Evolutionary conservation across 306 rosid genomes (phyloP).

Genomic region (Dryas octopetala): DNA sequence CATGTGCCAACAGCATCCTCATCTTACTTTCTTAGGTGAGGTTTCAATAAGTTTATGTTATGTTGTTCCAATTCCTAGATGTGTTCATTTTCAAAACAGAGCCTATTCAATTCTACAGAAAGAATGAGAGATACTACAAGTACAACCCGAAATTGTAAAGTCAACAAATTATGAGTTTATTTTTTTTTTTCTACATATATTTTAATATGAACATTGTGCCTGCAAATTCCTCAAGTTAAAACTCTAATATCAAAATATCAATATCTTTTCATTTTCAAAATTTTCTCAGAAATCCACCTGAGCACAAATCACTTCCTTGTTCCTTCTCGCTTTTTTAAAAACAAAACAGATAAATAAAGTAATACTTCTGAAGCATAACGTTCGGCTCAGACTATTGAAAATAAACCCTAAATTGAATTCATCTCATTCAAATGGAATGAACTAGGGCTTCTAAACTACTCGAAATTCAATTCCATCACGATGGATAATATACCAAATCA

Average conservation of each 20-base stretch:
- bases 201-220: background rate
- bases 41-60: too few species aligned
- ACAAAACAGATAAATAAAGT: background rate
- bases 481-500: background rate
- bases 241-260: background rate
- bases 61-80: too few species aligned
- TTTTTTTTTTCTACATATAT: too few species aligned
- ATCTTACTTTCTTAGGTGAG: too few species aligned
- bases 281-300: background rate
- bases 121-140: background rate
- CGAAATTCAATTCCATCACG: background rate
- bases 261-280: background rate
- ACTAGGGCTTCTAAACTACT: background rate
- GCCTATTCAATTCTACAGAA: background rate
- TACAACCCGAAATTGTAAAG: background rate
- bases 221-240: background rate
- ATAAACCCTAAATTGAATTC: slow-evolving; percentile 24
- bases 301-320: background rate
- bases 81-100: background rate
- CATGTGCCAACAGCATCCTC: too few species aligned
- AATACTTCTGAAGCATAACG: background rate
- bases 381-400: background rate
- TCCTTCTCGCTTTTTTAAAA: background rate
- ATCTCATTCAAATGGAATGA: slow-evolving; percentile 1
- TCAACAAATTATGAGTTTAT: too few species aligned